phyloP scores from a whole-genome alignment of 2,329 filamentous ascomycete genomes.

The Xylaria sp. region DNA sequence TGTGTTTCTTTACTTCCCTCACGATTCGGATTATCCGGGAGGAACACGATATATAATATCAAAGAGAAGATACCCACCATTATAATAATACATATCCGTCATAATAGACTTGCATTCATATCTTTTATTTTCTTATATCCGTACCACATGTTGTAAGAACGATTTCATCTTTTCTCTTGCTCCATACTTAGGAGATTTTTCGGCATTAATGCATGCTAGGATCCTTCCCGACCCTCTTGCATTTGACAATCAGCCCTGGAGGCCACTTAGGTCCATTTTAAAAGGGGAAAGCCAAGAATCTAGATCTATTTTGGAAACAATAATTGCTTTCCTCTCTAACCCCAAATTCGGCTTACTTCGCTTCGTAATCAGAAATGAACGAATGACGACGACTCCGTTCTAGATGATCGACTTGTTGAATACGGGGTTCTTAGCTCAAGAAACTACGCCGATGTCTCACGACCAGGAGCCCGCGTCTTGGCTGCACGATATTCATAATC shows the following conservation, averaged over 20 bases:
- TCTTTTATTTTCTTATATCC: too few species aligned
- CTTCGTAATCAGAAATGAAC: constrained; percentile 1
- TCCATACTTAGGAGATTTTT: background rate
- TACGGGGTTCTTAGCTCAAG: background rate
- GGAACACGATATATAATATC: background rate
- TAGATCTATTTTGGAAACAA: constrained; percentile 7
- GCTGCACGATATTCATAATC: background rate
- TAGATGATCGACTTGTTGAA: background rate
- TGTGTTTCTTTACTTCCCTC: too few species aligned
- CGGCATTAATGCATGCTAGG: background rate
- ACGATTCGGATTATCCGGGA: background rate
- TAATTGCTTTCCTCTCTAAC: background rate
- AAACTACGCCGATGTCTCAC: background rate
- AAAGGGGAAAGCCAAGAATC: background rate
- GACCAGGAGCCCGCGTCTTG: background rate
- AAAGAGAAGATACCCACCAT: constrained; percentile 15
- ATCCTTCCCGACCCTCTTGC: background rate
- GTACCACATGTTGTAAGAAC: background rate
- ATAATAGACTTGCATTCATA: background rate
- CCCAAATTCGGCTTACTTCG: background rate
- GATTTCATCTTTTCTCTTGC: background rate
- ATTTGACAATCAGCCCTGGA: too few species aligned
- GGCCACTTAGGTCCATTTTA: constrained; percentile 9
- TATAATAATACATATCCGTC: background rate
- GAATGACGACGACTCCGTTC: background rate